Percentiles rank a stretch among this genome's conserved stretches.
Evolutionary conservation across 75 land plant genomes (phyloP).

Genomic region (Sequoia sempervirens): DNA sequence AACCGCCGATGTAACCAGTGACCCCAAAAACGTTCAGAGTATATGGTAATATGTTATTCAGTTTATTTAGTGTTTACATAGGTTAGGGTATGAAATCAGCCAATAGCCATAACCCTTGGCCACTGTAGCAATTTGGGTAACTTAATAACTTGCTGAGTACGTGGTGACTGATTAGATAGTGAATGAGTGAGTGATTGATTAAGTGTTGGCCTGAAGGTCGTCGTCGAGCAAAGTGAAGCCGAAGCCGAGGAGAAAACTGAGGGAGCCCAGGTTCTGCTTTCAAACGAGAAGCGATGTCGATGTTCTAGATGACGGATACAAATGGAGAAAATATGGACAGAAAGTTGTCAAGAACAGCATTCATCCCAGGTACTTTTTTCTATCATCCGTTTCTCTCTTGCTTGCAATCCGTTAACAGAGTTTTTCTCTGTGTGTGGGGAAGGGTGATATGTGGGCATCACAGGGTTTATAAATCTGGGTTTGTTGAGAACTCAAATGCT

Average conservation of each 20-base stretch:
- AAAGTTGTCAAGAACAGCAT: constrained; percentile 41
- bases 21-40: not conserved
- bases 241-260: constrained; percentile 23
- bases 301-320: constrained; percentile 44
- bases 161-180: not conserved
- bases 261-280: constrained; percentile 35
- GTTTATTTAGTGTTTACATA: not conserved
- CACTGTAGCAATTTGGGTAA: no score
- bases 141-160: no score
- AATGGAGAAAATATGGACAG: constrained; percentile 53
- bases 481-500: no score
- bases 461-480: no score
- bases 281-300: constrained; percentile 44
- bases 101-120: not conserved
- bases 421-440: no score
- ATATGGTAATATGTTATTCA: not conserved
- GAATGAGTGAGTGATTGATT: not conserved
- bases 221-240: constrained; percentile 8
- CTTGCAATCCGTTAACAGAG: no score
- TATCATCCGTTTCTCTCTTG: no score
- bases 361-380: constrained; percentile 34
- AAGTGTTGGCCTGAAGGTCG: not conserved
- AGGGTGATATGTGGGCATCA: no score
- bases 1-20: not conserved
- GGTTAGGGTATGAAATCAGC: not conserved